Base-by-base conservation (phyloP, 1,139 yeast genomes). In the Lodderomyces orthopsilosis region DNA sequence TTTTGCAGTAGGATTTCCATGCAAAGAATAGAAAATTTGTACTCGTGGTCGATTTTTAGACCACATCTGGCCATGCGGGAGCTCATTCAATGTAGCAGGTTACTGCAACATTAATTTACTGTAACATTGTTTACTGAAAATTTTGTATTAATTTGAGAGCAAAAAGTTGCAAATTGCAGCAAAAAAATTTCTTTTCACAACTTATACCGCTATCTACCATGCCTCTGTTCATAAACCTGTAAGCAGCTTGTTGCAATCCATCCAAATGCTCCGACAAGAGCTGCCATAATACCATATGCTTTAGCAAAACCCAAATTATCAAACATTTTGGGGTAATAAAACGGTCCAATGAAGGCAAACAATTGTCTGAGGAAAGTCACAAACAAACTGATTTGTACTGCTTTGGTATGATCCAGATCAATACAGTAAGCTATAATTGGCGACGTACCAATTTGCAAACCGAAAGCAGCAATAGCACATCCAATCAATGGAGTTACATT, bases 301-400 rank as follows among this genome's bases (percentile, higher is more conserved):
- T 48, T 51, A 17, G 43, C 42, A 28, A 51, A 52, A 12, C 54
- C 52, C 14, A 56, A 28, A 22, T 46, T 30, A 19, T 47, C 50
- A 32, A 54, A 46, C 59, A 55, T 55, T 6, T 39, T 40, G 2
- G 59, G 59, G 17, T 49, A 54, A 41, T 53, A 55, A 42, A 55
- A 55, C 12, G 58, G 59, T 10, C 59, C 59, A 18, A 54, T 45
- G 36, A 55, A 55, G 13, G 58, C 58, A 17, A 50, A 40, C 5
- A 49, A 33, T 40, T 54, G 58, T 35, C 59, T 43, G 9, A 55
- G 37, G 10, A 52, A 43, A 3, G 57, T 55, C 24, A 55, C 46
- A 38, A 51, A 54, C 23, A 55, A 46, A 3, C 54, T 53, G 6
- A 51, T 40, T 14, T 54, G 51, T 13, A 52, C 44, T 5, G 44